Percentiles rank a stretch among this genome's conserved stretches.
Evolutionary conservation across 306 rosid genomes (phyloP).

Genomic region (Sophora flavescens): DNA sequence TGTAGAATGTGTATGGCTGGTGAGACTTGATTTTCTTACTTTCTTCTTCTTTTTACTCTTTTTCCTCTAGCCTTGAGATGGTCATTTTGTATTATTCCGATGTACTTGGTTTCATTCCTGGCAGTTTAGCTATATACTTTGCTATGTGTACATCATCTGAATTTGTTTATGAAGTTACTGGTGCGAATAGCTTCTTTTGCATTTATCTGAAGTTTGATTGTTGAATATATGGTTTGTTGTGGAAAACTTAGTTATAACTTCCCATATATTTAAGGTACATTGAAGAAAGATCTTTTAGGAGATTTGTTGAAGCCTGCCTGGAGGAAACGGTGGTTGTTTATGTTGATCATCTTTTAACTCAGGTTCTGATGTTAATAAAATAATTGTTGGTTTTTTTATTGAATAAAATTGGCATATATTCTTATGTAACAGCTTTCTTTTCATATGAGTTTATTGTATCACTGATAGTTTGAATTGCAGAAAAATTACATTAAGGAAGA

Average conservation of each 20-base stretch:
- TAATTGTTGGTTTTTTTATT: conserved; percentile 14
- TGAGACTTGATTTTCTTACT: not conserved
- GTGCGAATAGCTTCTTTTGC: conserved; percentile 25
- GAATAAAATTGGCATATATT: conserved; percentile 31
- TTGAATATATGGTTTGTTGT: conserved; percentile 23
- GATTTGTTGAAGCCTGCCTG: conserved; percentile 98
- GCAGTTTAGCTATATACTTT: conserved; percentile 18
- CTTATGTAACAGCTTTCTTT: conserved; percentile 37
- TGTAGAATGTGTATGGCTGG: not conserved
- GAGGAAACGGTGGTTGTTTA: conserved; percentile 92
- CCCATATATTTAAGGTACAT: conserved; percentile 70
- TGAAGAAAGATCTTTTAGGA: conserved; percentile 97
- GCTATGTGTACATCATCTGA: conserved; percentile 15
- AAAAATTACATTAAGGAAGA: conserved; percentile 91
- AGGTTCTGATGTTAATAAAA: conserved; percentile 58
- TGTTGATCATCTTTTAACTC: conserved; percentile 89
- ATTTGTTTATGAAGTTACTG: conserved; percentile 20
- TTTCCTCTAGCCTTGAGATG: not conserved
- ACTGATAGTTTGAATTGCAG: conserved; percentile 56
- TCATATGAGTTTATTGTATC: conserved; percentile 35
- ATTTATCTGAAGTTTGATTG: conserved; percentile 29
- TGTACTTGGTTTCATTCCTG: conserved; percentile 27
- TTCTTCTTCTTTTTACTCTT: not conserved
- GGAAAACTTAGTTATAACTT: conserved; percentile 45
- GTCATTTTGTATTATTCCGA: not conserved